phyloP scores from a whole-genome alignment of 2,329 filamentous ascomycete genomes.

The Helicocarpus griseus region DNA sequence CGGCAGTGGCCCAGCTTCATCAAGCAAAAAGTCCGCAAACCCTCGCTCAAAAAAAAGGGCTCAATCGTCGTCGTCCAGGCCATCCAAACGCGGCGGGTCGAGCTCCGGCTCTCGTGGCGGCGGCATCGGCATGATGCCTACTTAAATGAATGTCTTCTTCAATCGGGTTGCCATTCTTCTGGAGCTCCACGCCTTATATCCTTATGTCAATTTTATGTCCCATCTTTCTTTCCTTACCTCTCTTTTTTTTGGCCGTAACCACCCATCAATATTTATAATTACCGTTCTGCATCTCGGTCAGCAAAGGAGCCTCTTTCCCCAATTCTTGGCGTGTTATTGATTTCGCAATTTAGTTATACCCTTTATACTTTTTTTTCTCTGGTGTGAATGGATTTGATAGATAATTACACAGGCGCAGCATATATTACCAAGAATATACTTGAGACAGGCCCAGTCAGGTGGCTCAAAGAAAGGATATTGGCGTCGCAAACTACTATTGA shows the following conservation, averaged over 20 bases:
- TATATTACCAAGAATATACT: not conserved
- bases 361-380: not conserved
- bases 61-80: slow-evolving; percentile 4
- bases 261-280: not conserved
- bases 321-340: not conserved
- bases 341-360: not conserved
- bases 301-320: not conserved
- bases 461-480: not conserved
- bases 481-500: not conserved
- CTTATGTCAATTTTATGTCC: not conserved
- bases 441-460: not conserved
- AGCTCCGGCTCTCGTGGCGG: slow-evolving; percentile 13
- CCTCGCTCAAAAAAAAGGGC: slow-evolving; percentile 8
- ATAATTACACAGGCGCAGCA: not conserved
- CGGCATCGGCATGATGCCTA: slow-evolving; percentile 32
- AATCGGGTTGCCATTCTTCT: not conserved
- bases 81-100: slow-evolving; percentile 8
- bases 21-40: slow-evolving; percentile 9
- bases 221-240: not conserved
- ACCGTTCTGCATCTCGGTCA: not conserved
- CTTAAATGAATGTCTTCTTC: not conserved
- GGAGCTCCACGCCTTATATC: not conserved
- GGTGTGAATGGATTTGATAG: not conserved
- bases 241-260: not conserved
- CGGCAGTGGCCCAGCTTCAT: slow-evolving; percentile 3